Evolutionary conservation across 2,329 filamentous ascomycete genomes (phyloP).

Genomic region (Fusarium papillatum): DNA sequence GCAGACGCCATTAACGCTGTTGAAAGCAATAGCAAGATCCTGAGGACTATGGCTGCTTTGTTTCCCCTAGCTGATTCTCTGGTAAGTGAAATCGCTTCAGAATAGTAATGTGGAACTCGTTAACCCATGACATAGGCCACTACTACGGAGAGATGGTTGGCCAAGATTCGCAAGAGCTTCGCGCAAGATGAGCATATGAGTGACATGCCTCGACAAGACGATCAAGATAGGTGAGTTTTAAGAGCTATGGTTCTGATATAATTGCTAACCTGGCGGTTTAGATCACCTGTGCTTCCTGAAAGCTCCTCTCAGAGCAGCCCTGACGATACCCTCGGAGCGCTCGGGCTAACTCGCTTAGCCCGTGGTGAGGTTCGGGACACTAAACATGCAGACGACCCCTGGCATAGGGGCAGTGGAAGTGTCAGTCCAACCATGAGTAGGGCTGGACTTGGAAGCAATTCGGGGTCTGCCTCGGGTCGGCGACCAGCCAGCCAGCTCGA

Average conservation of each 20-base stretch:
- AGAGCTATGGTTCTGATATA: neutral
- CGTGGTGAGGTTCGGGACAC: conserved; percentile 36
- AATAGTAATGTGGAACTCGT: neutral
- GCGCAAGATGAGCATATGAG: conserved; percentile 45
- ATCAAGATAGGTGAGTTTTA: conserved; percentile 34
- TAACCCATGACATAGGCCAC: conserved; percentile 44
- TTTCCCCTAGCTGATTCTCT: conserved; percentile 56
- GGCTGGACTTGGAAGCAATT: conserved; percentile 24
- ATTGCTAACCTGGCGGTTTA: conserved; percentile 18
- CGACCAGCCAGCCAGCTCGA: conserved; percentile 27
- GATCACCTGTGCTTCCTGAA: conserved; percentile 31
- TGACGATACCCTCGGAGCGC: conserved; percentile 37
- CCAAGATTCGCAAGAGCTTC: conserved; percentile 52
- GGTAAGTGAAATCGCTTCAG: conserved; percentile 41
- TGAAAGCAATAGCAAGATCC: conserved; percentile 54
- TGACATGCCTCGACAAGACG: conserved; percentile 32
- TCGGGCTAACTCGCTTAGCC: conserved; percentile 40
- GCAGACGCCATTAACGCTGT: conserved; percentile 54
- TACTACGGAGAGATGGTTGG: conserved; percentile 55
- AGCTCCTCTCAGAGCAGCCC: conserved; percentile 38
- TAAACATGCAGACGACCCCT: conserved; percentile 30
- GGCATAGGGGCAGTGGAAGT: conserved; percentile 25
- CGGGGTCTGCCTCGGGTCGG: conserved; percentile 24
- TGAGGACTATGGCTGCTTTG: conserved; percentile 53
- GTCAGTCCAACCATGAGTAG: conserved; percentile 29